Conservation (phyloP, 129 eudicot genomes). For the carrot (Daucus carota) region DH1_v3.0 NC_030389.2:41314501-41315000, state of each 20-base stretch:
- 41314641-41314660: slow-evolving; percentile 87
- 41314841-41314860: background rate
- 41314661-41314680: background rate
- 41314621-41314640: slow-evolving; percentile 75
- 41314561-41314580: slow-evolving; percentile 56
- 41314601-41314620: slow-evolving; percentile 62
- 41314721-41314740: no score
- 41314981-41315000: no score
- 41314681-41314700: no score
- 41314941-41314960: no score
- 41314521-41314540: slow-evolving; percentile 81
- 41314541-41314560: slow-evolving; percentile 81
- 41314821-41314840: background rate
- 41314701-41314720: no score
- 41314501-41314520: slow-evolving; percentile 95
- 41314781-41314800: no score
- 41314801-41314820: background rate
- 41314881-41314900: background rate
- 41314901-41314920: no score
- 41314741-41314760: no score
- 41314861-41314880: background rate
- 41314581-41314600: slow-evolving; percentile 15
- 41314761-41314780: no score
- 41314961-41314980: no score
- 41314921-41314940: no score